phyloP scores from a whole-genome alignment of 2,329 filamentous ascomycete species.

The Teratosphaeria viscida region DNA sequence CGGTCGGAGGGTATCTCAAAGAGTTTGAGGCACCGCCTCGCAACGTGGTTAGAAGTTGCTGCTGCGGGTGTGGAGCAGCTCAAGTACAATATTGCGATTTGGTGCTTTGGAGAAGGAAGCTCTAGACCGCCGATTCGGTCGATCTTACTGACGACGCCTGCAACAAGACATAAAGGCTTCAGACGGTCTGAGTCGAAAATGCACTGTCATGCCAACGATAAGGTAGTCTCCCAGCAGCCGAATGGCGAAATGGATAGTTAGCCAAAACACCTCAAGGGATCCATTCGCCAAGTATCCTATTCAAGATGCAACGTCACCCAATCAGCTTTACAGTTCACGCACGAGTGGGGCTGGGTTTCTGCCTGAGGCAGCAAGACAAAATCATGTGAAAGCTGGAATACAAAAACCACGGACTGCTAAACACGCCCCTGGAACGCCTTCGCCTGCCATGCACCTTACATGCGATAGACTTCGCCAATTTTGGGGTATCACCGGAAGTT shows the following conservation, averaged over 20 bases:
- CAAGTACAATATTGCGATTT: background rate
- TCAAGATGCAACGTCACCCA: background rate
- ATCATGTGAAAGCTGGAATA: background rate
- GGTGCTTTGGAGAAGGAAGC: background rate
- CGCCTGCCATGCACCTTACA: background rate
- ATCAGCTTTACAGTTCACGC: background rate
- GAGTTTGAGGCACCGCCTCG: background rate
- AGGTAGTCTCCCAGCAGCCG: no score
- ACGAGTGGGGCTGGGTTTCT: background rate
- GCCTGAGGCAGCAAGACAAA: background rate
- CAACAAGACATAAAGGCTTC: background rate
- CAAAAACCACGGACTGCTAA: background rate
- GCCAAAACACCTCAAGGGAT: background rate
- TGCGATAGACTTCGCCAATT: background rate
- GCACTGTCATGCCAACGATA: no score
- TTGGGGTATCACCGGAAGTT: background rate
- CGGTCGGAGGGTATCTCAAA: background rate
- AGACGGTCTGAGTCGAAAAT: background rate
- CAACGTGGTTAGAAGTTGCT: background rate
- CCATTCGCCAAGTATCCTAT: background rate
- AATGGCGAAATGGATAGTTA: no score
- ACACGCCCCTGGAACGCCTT: background rate
- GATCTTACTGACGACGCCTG: background rate
- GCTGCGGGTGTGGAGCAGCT: no score
- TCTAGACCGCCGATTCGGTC: background rate